phyloP scores from a whole-genome alignment of 768 basidiomycete species.

The Pleurotus giganteus region DNA sequence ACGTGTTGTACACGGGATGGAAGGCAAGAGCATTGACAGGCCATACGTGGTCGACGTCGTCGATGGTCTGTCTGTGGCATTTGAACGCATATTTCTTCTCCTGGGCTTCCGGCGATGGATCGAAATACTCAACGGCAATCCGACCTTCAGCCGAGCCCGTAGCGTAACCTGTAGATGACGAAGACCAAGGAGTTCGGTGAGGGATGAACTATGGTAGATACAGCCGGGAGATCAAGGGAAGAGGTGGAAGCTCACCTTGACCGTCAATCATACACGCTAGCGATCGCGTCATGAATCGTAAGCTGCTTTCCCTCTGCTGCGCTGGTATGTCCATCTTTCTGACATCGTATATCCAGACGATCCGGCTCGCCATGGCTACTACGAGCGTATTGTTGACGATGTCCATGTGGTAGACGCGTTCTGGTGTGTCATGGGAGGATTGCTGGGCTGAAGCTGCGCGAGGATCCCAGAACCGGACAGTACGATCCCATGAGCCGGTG shows the following conservation, averaged over 20 bases:
- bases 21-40: slow-evolving; percentile 95
- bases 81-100: slow-evolving; percentile 94
- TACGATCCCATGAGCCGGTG: slow-evolving; percentile 91
- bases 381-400: slow-evolving; percentile 77
- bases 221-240: background rate
- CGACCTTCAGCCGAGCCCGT: slow-evolving; percentile 93
- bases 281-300: slow-evolving; percentile 93
- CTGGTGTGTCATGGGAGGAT: slow-evolving; percentile 66
- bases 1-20: slow-evolving; percentile 90
- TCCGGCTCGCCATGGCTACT: slow-evolving; percentile 88
- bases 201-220: slow-evolving; percentile 5
- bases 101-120: slow-evolving; percentile 73
- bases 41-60: slow-evolving; percentile 94
- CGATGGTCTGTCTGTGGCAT: slow-evolving; percentile 88
- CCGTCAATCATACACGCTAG: slow-evolving; percentile 93
- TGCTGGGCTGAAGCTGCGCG: slow-evolving; percentile 56
- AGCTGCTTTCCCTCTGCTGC: slow-evolving; percentile 85
- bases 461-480: slow-evolving; percentile 86
- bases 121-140: slow-evolving; percentile 97
- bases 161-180: slow-evolving; percentile 67
- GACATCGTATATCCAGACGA: slow-evolving; percentile 88
- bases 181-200: background rate
- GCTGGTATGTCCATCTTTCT: slow-evolving; percentile 72
- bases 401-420: slow-evolving; percentile 85
- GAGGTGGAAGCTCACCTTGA: slow-evolving; percentile 53